These are phyloP conservation scores for Pythium dissimile DNA, from an alignment of 352 stramenopile species.

Conservation along the genomic window DNA sequence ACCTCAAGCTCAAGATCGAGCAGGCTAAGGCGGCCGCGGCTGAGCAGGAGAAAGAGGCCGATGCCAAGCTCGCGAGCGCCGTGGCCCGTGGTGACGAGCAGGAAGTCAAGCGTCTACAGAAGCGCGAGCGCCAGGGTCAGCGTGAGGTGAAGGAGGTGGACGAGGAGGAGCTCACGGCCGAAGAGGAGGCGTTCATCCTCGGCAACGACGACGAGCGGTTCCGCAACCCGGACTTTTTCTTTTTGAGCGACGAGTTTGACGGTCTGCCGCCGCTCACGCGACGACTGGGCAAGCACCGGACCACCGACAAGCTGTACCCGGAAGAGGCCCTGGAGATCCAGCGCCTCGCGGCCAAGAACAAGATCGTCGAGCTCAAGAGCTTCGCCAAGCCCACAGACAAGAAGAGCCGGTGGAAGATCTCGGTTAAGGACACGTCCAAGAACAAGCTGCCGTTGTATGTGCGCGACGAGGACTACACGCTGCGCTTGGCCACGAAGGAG, in stretches of 20 bases:
- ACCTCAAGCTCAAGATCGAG: slow-evolving; percentile 60
- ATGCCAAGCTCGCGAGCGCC: slow-evolving; percentile 43
- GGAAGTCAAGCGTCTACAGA: slow-evolving; percentile 54
- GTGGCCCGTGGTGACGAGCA: slow-evolving; percentile 50
- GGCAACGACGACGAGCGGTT: slow-evolving; percentile 66
- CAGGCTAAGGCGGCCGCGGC: slow-evolving; percentile 48
- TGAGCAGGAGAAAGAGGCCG: slow-evolving; percentile 33
- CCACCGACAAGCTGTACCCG: slow-evolving; percentile 79
- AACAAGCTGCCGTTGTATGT: slow-evolving; percentile 76
- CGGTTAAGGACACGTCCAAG: slow-evolving; percentile 80
- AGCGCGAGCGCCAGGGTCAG: slow-evolving; percentile 42
- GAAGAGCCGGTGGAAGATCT: slow-evolving; percentile 68
- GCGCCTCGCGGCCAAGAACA: slow-evolving; percentile 68
- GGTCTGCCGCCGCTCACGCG: slow-evolving; percentile 73
- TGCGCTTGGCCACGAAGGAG: slow-evolving; percentile 70
- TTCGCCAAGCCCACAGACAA: slow-evolving; percentile 66
- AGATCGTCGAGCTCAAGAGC: slow-evolving; percentile 65
- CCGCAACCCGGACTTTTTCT: slow-evolving; percentile 85
- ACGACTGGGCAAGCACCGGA: slow-evolving; percentile 76
- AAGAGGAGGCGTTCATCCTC: slow-evolving; percentile 54
- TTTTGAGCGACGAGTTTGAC: slow-evolving; percentile 81
- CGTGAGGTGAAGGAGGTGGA: slow-evolving; percentile 38
- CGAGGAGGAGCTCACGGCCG: slow-evolving; percentile 48
- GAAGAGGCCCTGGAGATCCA: slow-evolving; percentile 75
- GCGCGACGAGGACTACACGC: slow-evolving; percentile 43